A percentile compares a stretch with the other conserved stretches of the same genome.
phyloP scores from a whole-genome alignment of 148 eudicot genomes.

The Fagopyrum esculentum region DNA sequence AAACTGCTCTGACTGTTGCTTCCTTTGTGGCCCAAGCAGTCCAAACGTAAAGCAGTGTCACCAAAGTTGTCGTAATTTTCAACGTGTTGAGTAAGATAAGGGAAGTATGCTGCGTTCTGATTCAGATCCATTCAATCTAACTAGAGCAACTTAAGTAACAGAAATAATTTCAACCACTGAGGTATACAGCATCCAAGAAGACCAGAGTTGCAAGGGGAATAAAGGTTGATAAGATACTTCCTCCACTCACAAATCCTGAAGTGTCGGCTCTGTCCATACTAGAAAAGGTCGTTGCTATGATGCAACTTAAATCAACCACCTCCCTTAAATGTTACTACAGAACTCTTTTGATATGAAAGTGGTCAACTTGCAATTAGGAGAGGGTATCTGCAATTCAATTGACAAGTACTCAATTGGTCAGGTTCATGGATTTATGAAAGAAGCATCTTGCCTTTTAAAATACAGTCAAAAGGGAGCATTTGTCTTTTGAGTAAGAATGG shows the following conservation, averaged over 20 bases:
- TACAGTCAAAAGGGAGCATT: neutral
- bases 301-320: neutral
- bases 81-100: slow-evolving; percentile 26
- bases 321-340: neutral
- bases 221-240: slow-evolving; percentile 34
- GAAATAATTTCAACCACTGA: slow-evolving; percentile 21
- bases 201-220: slow-evolving; percentile 27
- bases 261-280: slow-evolving; percentile 76
- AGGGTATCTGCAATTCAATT: neutral
- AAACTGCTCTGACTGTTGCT: slow-evolving; percentile 22
- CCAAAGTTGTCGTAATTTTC: slow-evolving; percentile 31
- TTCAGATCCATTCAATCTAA: slow-evolving; percentile 45
- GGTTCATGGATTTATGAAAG: neutral
- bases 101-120: slow-evolving; percentile 23
- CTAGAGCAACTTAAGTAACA: slow-evolving; percentile 3
- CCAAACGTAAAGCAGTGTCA: slow-evolving; percentile 72
- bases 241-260: slow-evolving; percentile 86
- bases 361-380: neutral
- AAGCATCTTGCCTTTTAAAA: slow-evolving; percentile 5
- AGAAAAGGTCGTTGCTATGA: neutral
- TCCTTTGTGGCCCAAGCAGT: slow-evolving; percentile 64
- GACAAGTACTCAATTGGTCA: slow-evolving; percentile 6
- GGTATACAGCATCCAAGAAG: slow-evolving; percentile 23
- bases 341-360: neutral
- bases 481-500: neutral